A percentile compares a stretch with the other conserved stretches of the same genome.
Evolutionary conservation across 257 asterid species (phyloP).

Genomic region (Nicotiana otophora): DNA sequence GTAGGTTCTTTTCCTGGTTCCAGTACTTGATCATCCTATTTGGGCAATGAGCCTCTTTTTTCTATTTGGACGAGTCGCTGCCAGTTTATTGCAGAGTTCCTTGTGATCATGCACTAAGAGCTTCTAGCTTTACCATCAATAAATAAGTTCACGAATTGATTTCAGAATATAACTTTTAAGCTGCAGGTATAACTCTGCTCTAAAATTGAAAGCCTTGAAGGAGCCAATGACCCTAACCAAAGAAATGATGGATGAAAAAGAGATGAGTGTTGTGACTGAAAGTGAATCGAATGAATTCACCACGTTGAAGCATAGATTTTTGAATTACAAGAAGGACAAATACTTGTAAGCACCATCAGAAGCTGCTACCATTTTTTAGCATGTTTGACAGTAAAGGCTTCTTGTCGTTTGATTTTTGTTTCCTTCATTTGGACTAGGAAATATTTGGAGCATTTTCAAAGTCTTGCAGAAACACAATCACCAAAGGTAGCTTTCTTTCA

Average conservation of each 20-base stretch:
- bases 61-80: background rate
- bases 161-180: slow-evolving; percentile 14
- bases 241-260: slow-evolving; percentile 35
- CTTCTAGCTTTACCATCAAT: background rate
- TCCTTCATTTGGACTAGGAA: slow-evolving; percentile 39
- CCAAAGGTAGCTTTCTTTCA: slow-evolving; percentile 63
- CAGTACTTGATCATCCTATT: background rate
- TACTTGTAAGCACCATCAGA: slow-evolving; percentile 54
- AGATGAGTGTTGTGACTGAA: slow-evolving; percentile 27
- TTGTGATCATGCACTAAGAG: background rate
- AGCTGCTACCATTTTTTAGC: background rate
- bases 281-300: slow-evolving; percentile 44
- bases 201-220: slow-evolving; percentile 43
- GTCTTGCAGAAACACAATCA: slow-evolving; percentile 64
- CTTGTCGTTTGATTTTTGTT: slow-evolving; percentile 3
- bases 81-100: background rate
- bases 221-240: slow-evolving; percentile 45
- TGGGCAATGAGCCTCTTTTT: background rate
- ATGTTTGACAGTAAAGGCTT: background rate
- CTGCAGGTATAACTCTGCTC: slow-evolving; percentile 37
- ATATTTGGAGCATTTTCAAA: slow-evolving; percentile 54
- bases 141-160: slow-evolving; percentile 1
- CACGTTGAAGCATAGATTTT: slow-evolving; percentile 68
- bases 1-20: background rate
- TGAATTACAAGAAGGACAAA: slow-evolving; percentile 69